A percentile compares a stretch with the other conserved stretches of the same genome.
Conservation (phyloP, 164 flowering plant genomes). For the Tetracentron sinense region DNA sequence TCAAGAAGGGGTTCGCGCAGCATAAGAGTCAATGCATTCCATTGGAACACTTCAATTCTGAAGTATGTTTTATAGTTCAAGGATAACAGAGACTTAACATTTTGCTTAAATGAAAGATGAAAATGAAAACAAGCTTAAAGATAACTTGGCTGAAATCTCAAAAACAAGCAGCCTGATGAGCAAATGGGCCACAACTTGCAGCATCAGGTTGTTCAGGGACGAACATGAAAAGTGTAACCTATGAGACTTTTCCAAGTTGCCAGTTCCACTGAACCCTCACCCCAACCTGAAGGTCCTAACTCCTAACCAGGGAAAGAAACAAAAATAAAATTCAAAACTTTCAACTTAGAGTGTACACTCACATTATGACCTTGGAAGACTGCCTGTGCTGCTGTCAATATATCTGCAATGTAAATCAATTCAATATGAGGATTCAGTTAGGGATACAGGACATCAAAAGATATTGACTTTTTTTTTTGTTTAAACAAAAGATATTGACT, state of each 20-base stretch:
- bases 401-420: constrained; percentile 49
- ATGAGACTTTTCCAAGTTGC: not conserved
- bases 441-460: not conserved
- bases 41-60: too few species aligned
- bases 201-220: not conserved
- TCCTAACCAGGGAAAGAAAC: not conserved
- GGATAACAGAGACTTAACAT: too few species aligned
- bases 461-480: too few species aligned
- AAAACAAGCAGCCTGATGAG: too few species aligned
- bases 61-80: too few species aligned
- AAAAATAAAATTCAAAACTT: not conserved
- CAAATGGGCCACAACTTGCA: not conserved
- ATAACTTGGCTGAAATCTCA: too few species aligned
- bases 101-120: too few species aligned
- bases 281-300: not conserved
- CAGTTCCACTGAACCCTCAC: too few species aligned
- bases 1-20: not conserved
- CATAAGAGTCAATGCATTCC: not conserved
- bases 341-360: constrained; percentile 23
- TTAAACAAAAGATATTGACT: not conserved
- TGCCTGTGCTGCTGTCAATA: constrained; percentile 67
- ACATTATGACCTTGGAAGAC: constrained; percentile 60
- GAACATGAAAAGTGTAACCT: not conserved
- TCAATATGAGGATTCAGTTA: not conserved
- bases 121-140: too few species aligned